Percentiles rank a stretch among this genome's conserved stretches.
Evolutionary conservation across 2,329 filamentous ascomycete species (phyloP).

Genomic region (Zelopaecilomyces penicillatus): DNA sequence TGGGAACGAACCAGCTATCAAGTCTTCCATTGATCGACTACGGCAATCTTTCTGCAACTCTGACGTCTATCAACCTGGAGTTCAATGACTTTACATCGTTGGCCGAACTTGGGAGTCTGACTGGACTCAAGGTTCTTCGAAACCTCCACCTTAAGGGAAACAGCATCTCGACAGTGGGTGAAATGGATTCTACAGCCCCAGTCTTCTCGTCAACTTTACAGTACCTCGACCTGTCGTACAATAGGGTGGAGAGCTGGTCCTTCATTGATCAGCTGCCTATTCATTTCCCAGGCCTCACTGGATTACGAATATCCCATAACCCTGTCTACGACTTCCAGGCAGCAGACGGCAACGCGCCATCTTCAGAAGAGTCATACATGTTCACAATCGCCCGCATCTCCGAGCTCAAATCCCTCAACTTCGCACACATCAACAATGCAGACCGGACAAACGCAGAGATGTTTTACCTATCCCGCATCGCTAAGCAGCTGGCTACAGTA

Average conservation of each 20-base stretch:
- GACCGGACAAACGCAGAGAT: conserved; percentile 85
- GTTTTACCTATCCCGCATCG: conserved; percentile 84
- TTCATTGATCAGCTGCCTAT: conserved; percentile 62
- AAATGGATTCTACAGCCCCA: conserved; percentile 22
- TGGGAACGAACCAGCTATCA: conserved; percentile 50
- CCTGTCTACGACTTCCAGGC: conserved; percentile 61
- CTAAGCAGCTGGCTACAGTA: conserved; percentile 59
- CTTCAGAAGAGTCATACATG: conserved; percentile 79
- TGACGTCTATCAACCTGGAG: conserved; percentile 61
- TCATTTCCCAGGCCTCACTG: conserved; percentile 64
- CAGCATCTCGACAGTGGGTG: conserved; percentile 43
- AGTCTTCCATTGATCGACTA: conserved; percentile 36
- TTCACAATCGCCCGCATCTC: conserved; percentile 70
- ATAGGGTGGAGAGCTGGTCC: conserved; percentile 58
- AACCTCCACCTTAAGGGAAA: conserved; percentile 71
- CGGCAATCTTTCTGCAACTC: conserved; percentile 35
- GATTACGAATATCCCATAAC: conserved; percentile 76
- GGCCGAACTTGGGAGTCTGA: conserved; percentile 47
- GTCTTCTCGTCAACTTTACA: conserved; percentile 47
- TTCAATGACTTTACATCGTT: conserved; percentile 60
- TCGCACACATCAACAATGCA: conserved; percentile 58
- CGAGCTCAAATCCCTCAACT: conserved; percentile 62
- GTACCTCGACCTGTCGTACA: conserved; percentile 68
- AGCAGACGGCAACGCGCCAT: conserved; percentile 35
- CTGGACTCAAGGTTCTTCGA: conserved; percentile 42